Evolutionary conservation across 208 protist genomes (phyloP), one percentile per base, ranked within the genome.

Genomic region (Acanthamoeba divionensis): DNA sequence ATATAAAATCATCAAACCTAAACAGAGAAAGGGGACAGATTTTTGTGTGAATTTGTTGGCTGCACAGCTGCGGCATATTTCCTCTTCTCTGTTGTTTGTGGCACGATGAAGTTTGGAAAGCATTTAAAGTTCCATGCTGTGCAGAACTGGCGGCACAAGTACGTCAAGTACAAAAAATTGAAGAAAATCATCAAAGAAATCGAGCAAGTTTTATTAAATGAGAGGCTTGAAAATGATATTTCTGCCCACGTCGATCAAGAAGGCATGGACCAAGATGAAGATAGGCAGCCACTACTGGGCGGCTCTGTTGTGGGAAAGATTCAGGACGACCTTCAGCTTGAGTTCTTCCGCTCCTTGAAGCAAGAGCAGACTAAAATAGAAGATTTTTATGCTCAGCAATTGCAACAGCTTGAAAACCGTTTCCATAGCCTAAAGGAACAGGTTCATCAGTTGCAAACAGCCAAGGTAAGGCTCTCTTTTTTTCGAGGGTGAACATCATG

Each of bases 81-180:
- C n/a, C n/a, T n/a, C n/a, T n/a, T n/a, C n/a, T n/a, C n/a, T n/a
- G n/a, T n/a, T n/a, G n/a, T n/a, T n/a, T n/a, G n/a, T n/a, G n/a
- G n/a, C n/a, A n/a, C n/a, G 5, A 80, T 80, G 69, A 80, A 54
- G 69, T 80, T 80, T 48, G 69, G 57, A 48, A 80, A 36, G 69
- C 69, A 80, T 3, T 48, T 80, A 1, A 41, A 6, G 15, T 80
- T 80, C 44, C 69, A 80, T 6, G 69, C 69, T 13, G 69, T 80
- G 1, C 41, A 41, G 8, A 80, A 41, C 18, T 80, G 69, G 69
- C 8, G 45, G 69, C 69, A 48, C 69, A 80, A 54, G 41, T 80
- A 80, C 44, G 57, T 80, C 10, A 48, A 21, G 1, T 80, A 80
- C 41, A 48, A 48, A 12, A 48, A 80, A 9, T 41, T 54, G 8